Conservation (phyloP, 1,284 basidiomycete species). For the Boletus sp. region DNA sequence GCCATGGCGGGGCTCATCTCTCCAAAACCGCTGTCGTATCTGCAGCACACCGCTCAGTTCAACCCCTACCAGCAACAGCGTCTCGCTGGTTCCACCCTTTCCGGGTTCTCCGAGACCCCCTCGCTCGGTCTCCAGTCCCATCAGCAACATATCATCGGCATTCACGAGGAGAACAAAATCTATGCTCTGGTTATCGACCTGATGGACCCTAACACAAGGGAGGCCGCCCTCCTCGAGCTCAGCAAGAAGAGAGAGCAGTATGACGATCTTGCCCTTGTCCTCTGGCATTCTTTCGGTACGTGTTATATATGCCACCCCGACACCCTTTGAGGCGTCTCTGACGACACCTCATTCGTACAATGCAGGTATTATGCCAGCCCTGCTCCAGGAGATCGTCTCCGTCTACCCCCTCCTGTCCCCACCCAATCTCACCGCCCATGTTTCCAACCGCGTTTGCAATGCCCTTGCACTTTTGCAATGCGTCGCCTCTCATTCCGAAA, state of each 20-base stretch:
- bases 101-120: slow-evolving; percentile 50
- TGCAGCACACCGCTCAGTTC: slow-evolving; percentile 50
- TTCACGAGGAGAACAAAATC: slow-evolving; percentile 76
- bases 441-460: slow-evolving; percentile 99
- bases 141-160: slow-evolving; percentile 38
- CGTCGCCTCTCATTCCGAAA: slow-evolving; percentile 94
- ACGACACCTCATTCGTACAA: neutral
- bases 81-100: slow-evolving; percentile 25
- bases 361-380: slow-evolving; percentile 95
- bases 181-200: slow-evolving; percentile 80
- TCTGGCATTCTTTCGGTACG: slow-evolving; percentile 99
- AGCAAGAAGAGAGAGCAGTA: slow-evolving; percentile 99
- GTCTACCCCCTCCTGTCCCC: slow-evolving; percentile 97
- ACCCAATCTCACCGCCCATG: slow-evolving; percentile 94
- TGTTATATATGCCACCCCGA: slow-evolving; percentile 12
- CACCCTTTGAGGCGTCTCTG: neutral
- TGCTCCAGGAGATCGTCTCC: slow-evolving; percentile 97
- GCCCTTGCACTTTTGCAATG: slow-evolving; percentile 96
- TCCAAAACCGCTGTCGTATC: slow-evolving; percentile 61
- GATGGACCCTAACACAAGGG: slow-evolving; percentile 76
- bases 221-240: slow-evolving; percentile 87
- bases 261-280: slow-evolving; percentile 94
- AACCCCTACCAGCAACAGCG: slow-evolving; percentile 47
- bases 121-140: slow-evolving; percentile 48
- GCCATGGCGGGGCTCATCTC: slow-evolving; percentile 58